Evolutionary conservation across 2,329 filamentous ascomycete species (phyloP).

Genomic region (Alternaria sp.): DNA sequence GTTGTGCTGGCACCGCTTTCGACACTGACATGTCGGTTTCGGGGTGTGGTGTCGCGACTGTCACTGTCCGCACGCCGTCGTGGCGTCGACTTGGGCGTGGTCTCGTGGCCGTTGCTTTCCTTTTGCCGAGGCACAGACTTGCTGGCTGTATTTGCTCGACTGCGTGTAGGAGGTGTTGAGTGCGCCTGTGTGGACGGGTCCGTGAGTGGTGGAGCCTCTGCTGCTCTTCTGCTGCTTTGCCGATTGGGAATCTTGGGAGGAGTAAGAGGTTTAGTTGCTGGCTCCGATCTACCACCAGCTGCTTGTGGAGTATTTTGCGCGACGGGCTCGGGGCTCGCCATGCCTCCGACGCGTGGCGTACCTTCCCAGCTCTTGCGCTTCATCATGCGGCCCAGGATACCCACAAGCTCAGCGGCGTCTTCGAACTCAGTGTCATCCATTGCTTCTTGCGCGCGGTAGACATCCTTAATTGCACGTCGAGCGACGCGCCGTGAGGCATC

Average conservation of each 20-base stretch:
- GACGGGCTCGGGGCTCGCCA: constrained; percentile 38
- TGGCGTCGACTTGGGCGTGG: constrained; percentile 32
- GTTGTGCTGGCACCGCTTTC: constrained; percentile 44
- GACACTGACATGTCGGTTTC: constrained; percentile 35
- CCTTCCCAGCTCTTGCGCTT: constrained; percentile 62
- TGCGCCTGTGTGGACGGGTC: constrained; percentile 27
- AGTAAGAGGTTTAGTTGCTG: constrained; percentile 10
- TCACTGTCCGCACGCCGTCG: constrained; percentile 33
- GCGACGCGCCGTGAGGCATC: constrained; percentile 78
- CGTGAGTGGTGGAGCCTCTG: constrained; percentile 34
- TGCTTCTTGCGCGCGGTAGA: constrained; percentile 87
- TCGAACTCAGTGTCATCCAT: constrained; percentile 96
- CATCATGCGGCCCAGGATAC: constrained; percentile 86
- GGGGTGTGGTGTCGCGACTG: constrained; percentile 43
- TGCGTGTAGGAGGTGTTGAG: constrained; percentile 25
- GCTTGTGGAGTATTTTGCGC: constrained; percentile 22
- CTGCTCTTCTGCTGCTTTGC: constrained; percentile 30
- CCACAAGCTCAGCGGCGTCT: constrained; percentile 87
- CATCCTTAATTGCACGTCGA: constrained; percentile 82
- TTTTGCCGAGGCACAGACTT: constrained; percentile 31
- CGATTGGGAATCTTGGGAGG: constrained; percentile 24
- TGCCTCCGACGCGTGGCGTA: constrained; percentile 42
- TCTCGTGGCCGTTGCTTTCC: constrained; percentile 30
- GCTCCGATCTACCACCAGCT: constrained; percentile 12
- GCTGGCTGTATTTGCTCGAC: constrained; percentile 37